These are phyloP conservation scores for Quillaja saponaria DNA, from an alignment of 306 rosid genomes.

Conservation along the genomic window DNA sequence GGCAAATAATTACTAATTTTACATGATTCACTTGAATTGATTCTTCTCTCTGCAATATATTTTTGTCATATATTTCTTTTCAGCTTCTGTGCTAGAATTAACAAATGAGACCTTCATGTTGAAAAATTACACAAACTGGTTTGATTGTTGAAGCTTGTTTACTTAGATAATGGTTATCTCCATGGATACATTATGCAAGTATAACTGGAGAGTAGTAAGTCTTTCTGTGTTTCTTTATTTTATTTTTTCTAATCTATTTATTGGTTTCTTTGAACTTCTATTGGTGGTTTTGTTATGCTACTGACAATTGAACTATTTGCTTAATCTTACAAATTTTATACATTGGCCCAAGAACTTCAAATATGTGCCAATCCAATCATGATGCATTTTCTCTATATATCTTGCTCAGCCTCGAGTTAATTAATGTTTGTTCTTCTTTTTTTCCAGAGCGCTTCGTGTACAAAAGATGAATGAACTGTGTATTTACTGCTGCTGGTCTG, in stretches of 20 bases:
- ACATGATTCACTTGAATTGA: too few relatives aligned
- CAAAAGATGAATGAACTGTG: conserved; percentile 51
- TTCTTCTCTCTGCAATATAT: too few relatives aligned
- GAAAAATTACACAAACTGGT: too few relatives aligned
- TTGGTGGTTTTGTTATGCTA: not conserved
- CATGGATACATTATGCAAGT: not conserved
- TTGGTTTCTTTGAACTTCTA: not conserved
- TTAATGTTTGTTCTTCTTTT: conserved; percentile 25
- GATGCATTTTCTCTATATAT: conserved; percentile 6
- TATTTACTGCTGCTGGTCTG: conserved; percentile 6
- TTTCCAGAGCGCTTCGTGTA: conserved; percentile 79
- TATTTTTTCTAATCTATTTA: not conserved
- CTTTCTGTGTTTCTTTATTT: not conserved
- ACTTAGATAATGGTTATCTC: too few relatives aligned
- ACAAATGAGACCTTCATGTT: too few relatives aligned
- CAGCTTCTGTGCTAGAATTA: too few relatives aligned
- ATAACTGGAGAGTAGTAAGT: not conserved
- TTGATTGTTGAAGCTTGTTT: too few relatives aligned
- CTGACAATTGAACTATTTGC: not conserved
- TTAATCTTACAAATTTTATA: too few relatives aligned
- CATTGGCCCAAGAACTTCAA: too few relatives aligned
- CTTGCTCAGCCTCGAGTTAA: conserved; percentile 12
- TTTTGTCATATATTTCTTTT: too few relatives aligned
- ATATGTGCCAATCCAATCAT: not conserved
- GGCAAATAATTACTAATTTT: too few relatives aligned